Percentiles rank a stretch among this genome's conserved stretches.
Conservation (phyloP, 2,329 filamentous ascomycete species). For the Lachnellula occidentalis region DNA sequence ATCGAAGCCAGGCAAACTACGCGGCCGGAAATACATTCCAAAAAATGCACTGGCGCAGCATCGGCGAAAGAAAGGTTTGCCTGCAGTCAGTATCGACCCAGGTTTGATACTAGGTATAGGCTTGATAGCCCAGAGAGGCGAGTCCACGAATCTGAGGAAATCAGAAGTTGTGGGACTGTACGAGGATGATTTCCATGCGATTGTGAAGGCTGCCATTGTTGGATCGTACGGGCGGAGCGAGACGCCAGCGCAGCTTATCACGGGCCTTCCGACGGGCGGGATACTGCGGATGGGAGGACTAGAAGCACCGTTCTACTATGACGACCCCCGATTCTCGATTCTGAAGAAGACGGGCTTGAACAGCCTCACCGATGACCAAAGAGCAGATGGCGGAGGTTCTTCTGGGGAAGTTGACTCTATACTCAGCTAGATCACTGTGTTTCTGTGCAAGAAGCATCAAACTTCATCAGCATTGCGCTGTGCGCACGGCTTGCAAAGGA, state of each 20-base stretch:
- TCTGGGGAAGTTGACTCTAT: neutral
- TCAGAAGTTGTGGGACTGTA: too few species aligned
- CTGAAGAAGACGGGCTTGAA: too few species aligned
- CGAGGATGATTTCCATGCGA: too few species aligned
- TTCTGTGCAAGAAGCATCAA: neutral
- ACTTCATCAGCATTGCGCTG: neutral
- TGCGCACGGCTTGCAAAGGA: neutral
- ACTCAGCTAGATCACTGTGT: neutral
- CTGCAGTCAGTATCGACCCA: slow-evolving; percentile 10
- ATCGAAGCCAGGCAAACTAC: slow-evolving; percentile 10
- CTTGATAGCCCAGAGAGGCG: neutral
- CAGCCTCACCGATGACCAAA: too few species aligned
- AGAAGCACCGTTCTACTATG: too few species aligned
- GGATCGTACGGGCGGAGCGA: too few species aligned
- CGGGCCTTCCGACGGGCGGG: too few species aligned
- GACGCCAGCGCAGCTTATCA: too few species aligned
- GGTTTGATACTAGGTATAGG: slow-evolving; percentile 7
- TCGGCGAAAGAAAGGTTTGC: slow-evolving; percentile 2
- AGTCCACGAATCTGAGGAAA: neutral
- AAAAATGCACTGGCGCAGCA: slow-evolving; percentile 13
- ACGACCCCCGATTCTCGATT: too few species aligned
- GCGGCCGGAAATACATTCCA: slow-evolving; percentile 27
- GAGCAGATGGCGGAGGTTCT: neutral
- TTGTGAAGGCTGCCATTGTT: too few species aligned
- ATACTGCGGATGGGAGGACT: too few species aligned